Conservation (phyloP, 257 asterid genomes). For the Plectranthus barbatus region DNA sequence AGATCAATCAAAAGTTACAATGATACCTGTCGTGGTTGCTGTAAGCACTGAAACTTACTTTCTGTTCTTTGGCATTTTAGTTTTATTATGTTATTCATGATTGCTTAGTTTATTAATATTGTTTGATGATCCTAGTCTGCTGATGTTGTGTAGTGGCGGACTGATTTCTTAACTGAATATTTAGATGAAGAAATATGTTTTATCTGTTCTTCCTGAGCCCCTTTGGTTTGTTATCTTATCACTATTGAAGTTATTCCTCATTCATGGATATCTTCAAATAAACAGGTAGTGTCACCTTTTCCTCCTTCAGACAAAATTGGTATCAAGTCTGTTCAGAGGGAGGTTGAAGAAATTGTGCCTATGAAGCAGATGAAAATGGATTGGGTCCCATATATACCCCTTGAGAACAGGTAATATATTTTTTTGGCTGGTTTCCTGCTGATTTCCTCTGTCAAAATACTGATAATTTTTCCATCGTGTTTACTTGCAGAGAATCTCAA, state of each 20-base stretch:
- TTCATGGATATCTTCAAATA: constrained; percentile 9
- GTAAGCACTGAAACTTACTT: constrained; percentile 11
- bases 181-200: not conserved
- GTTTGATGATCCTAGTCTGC: not conserved
- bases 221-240: not conserved
- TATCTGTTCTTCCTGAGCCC: not conserved
- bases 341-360: constrained; percentile 81
- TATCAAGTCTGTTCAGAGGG: constrained; percentile 90
- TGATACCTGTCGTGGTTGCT: constrained; percentile 22
- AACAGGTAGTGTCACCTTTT: constrained; percentile 86
- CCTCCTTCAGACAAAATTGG: constrained; percentile 99
- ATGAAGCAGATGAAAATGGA: constrained; percentile 99
- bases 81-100: not conserved
- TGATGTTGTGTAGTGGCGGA: not conserved
- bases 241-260: not conserved
- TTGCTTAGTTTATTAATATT: not conserved
- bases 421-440: constrained; percentile 6
- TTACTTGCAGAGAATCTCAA: constrained; percentile 58
- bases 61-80: not conserved
- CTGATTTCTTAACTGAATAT: not conserved
- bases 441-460: constrained; percentile 6
- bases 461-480: constrained; percentile 10
- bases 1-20: constrained; percentile 18
- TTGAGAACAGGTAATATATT: constrained; percentile 51
- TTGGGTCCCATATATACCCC: constrained; percentile 94